A percentile compares a stretch with the other conserved stretches of the same genome.
Evolutionary conservation across 2,329 filamentous ascomycete species (phyloP).

Genomic region (Claviceps citrina): DNA sequence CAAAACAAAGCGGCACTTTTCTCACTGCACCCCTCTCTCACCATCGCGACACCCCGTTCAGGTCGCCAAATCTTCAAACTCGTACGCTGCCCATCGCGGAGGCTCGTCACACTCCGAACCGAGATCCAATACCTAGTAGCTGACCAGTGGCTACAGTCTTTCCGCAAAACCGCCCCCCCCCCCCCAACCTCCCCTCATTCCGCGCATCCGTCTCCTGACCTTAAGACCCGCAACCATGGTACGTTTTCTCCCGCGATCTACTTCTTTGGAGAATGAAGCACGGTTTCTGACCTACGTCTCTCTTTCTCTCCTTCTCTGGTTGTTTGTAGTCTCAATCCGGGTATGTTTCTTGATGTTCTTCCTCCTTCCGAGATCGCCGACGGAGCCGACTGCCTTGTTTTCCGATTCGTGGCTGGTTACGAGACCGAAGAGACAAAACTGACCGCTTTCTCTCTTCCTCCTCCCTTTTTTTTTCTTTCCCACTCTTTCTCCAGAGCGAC

Average conservation of each 20-base stretch:
- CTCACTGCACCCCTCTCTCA: neutral
- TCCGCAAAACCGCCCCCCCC: slow-evolving; percentile 6
- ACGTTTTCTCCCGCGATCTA: slow-evolving; percentile 10
- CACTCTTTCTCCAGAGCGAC: slow-evolving; percentile 44
- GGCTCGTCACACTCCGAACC: neutral
- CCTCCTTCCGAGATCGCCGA: too few relatives aligned
- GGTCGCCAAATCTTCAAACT: slow-evolving; percentile 1
- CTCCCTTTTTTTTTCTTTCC: neutral
- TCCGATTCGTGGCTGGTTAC: neutral
- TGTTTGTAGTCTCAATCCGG: slow-evolving; percentile 48
- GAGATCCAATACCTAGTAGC: neutral
- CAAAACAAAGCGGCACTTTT: slow-evolving; percentile 8
- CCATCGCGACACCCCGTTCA: slow-evolving; percentile 3
- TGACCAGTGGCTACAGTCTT: slow-evolving; percentile 2
- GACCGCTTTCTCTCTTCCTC: neutral
- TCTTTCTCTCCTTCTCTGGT: neutral
- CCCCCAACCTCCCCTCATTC: slow-evolving; percentile 14
- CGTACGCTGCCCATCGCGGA: neutral
- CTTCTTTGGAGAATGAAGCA: neutral
- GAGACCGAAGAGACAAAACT: slow-evolving; percentile 6
- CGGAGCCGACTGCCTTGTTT: too few relatives aligned
- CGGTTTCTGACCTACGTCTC: neutral
- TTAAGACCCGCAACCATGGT: slow-evolving; percentile 26
- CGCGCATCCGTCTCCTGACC: slow-evolving; percentile 14
- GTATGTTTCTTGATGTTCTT: slow-evolving; percentile 28